Conservation (phyloP, 306 rosid genomes). For the Castanopsis chinensis region DNA sequence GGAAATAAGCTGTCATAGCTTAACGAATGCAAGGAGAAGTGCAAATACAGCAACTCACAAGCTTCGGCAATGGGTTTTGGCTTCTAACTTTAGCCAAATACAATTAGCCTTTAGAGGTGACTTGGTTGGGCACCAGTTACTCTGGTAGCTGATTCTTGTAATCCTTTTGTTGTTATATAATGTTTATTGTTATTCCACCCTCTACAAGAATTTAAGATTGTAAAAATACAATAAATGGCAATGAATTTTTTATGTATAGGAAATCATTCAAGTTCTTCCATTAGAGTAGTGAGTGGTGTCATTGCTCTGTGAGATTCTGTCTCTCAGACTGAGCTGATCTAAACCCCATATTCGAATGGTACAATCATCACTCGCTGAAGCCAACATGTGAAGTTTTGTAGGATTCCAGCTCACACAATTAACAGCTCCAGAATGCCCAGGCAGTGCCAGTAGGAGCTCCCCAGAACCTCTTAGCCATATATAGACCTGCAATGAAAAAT, state of each 20-base stretch:
- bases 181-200: too few species aligned
- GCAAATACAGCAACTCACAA: too few species aligned
- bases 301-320: slow-evolving; percentile 55
- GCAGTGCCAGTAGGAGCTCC: slow-evolving; percentile 67
- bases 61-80: too few species aligned
- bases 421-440: slow-evolving; percentile 95
- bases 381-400: slow-evolving; percentile 85
- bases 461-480: slow-evolving; percentile 83
- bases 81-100: too few species aligned
- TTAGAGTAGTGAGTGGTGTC: slow-evolving; percentile 69
- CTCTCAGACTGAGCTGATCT: slow-evolving; percentile 47
- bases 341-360: slow-evolving; percentile 97
- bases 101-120: too few species aligned
- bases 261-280: slow-evolving; percentile 54
- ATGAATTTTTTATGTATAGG: not conserved
- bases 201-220: too few species aligned
- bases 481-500: slow-evolving; percentile 57
- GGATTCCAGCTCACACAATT: slow-evolving; percentile 99
- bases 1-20: too few species aligned
- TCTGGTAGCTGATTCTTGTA: too few species aligned
- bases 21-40: too few species aligned
- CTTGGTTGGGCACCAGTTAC: too few species aligned
- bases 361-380: slow-evolving; percentile 94
- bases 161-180: too few species aligned
- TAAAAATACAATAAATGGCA: not conserved